Conservation (phyloP, 192 early-diverging fungal species). For the Coemansia sp. region DNA sequence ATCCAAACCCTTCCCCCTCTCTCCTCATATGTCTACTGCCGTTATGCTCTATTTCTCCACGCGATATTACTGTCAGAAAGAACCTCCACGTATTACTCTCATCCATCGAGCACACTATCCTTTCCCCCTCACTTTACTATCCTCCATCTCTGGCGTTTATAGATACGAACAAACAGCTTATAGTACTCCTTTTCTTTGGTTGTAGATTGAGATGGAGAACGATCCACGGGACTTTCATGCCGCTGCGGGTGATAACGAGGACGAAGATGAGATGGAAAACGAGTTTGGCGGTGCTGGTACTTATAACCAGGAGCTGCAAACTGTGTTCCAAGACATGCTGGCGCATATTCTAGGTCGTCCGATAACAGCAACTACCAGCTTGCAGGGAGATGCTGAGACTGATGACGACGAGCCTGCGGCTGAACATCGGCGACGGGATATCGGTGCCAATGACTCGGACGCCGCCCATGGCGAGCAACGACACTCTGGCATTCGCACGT, state of each 20-base stretch:
- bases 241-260: slow-evolving; percentile 19
- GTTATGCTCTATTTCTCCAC: slow-evolving; percentile 4
- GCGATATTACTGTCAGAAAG: neutral
- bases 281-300: slow-evolving; percentile 61
- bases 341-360: slow-evolving; percentile 41
- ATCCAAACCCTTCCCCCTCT: neutral
- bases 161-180: neutral
- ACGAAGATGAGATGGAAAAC: slow-evolving; percentile 57
- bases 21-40: neutral
- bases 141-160: neutral
- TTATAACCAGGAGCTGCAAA: slow-evolving; percentile 54
- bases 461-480: slow-evolving; percentile 18
- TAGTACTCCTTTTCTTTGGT: neutral
- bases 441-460: neutral
- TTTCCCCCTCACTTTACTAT: neutral
- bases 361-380: neutral
- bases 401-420: neutral
- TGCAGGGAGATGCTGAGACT: neutral
- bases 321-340: slow-evolving; percentile 49
- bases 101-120: slow-evolving; percentile 10
- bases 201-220: slow-evolving; percentile 47
- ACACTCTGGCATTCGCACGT: slow-evolving; percentile 41
- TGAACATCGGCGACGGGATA: slow-evolving; percentile 1
- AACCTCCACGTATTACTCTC: slow-evolving; percentile 1
- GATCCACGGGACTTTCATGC: slow-evolving; percentile 53